Base-by-base conservation (phyloP, 1,284 basidiomycete species). In the Rhodotorula sp. region DNA sequence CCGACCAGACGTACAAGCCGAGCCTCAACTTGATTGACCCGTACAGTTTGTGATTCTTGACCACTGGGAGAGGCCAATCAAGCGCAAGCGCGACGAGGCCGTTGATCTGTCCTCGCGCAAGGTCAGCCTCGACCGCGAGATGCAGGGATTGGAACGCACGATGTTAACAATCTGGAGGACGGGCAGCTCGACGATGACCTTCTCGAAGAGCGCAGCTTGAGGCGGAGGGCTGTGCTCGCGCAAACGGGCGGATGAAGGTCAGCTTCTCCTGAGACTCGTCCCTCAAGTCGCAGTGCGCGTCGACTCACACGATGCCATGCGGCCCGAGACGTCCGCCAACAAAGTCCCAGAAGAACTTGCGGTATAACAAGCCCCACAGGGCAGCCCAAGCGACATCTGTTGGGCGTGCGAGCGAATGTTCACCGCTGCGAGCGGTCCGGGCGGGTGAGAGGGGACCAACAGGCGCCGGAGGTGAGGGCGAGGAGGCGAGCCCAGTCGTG, bases 321-420 rank as follows among this genome's bases (percentile, higher is more conserved):
- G 90, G 89, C 76, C 86, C 71, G 5, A 76, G 74, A 0, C 34
- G 63, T 7, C 75, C 79, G 22, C 76, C 79, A 47, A 80, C 57
- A 46, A 68, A 82, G 61, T 94, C 92, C 87, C 89, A 93, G 82
- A 93, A 91, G 84, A 90, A 93, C 81, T 94, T 93, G 80, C 90
- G 89, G 82, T 87, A 92, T 75, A 89, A 83, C 20, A 92, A 80
- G 28, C 86, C 91, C 81, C 85, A 92, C 80, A 89, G 88, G 46
- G 84, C 82, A 30, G 88, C 86, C 91, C 90, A 92, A 7, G 91
- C 81, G 65, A 87, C 86, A 79, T 90, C 90, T 92, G 69, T 31
- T 52, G 52, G 16, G 52, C n/a, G 5, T 13, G 9, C n/a, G 40
- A 47, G 26, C 26, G 9, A 26, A 54, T 20, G 54, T 24, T 8